Percentiles rank a stretch among this genome's conserved stretches.
phyloP scores from a whole-genome alignment of 306 rosid genomes.

The Sophora flavescens region DNA sequence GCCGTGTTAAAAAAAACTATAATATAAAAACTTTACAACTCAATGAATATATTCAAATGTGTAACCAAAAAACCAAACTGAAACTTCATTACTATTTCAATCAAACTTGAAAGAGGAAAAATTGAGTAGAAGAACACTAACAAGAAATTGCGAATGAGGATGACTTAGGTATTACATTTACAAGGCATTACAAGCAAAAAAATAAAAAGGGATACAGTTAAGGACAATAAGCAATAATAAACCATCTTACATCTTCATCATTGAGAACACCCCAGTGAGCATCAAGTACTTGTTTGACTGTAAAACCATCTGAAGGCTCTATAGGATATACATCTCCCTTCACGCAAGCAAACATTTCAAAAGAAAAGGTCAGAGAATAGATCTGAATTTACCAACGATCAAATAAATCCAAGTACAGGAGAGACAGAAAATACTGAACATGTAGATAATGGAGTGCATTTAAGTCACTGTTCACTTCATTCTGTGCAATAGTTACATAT shows the following conservation, averaged over 20 bases:
- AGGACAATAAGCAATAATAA: conserved; percentile 28
- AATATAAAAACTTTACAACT: conserved; percentile 1
- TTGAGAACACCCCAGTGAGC: conserved; percentile 91
- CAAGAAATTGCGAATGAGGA: conserved; percentile 33
- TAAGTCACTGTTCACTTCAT: conserved; percentile 23
- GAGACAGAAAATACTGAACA: conserved; percentile 11
- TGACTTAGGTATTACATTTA: conserved; percentile 25
- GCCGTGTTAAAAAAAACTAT: neutral
- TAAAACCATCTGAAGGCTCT: conserved; percentile 67
- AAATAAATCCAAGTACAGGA: conserved; percentile 34
- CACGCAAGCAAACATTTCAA: conserved; percentile 42
- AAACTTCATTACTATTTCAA: conserved; percentile 11
- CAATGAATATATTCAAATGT: conserved; percentile 4
- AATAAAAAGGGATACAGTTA: conserved; percentile 28
- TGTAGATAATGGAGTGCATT: conserved; percentile 23
- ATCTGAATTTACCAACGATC: conserved; percentile 13
- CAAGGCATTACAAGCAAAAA: conserved; percentile 31
- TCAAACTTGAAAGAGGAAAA: conserved; percentile 27
- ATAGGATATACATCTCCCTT: conserved; percentile 96
- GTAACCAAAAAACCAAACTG: conserved; percentile 13
- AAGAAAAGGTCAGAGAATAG: conserved; percentile 41
- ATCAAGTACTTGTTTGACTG: conserved; percentile 79
- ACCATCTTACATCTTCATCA: conserved; percentile 80
- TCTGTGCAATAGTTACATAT: conserved; percentile 17
- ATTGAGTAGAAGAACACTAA: conserved; percentile 19